A percentile compares a stretch with the other conserved stretches of the same genome.
Evolutionary conservation across 2,329 filamentous ascomycete species (phyloP).

Genomic region (Penicillium hesseltinei): DNA sequence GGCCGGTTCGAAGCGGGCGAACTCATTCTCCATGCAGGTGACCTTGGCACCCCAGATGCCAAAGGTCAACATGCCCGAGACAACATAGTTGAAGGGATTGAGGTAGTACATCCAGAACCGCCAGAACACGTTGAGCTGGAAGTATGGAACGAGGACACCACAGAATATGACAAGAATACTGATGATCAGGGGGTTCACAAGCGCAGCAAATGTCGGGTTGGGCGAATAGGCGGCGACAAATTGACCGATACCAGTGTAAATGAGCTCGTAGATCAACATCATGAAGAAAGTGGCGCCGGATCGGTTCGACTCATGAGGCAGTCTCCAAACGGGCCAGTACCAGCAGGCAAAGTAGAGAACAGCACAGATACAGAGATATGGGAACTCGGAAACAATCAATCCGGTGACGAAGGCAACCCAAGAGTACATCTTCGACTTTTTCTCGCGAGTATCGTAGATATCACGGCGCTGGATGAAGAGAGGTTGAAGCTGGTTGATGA

Average conservation of each 20-base stretch:
- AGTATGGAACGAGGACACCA: conserved; percentile 66
- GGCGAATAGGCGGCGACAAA: conserved; percentile 76
- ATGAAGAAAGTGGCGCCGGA: conserved; percentile 61
- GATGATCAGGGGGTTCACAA: conserved; percentile 73
- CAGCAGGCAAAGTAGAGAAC: conserved; percentile 11
- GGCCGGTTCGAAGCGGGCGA: conserved; percentile 46
- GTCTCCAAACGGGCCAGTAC: conserved; percentile 61
- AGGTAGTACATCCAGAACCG: conserved; percentile 63
- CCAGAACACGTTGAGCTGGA: conserved; percentile 65
- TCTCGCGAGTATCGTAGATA: conserved; percentile 10
- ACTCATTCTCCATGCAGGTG: conserved; percentile 49
- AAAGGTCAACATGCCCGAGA: conserved; percentile 57
- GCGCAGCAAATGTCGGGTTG: conserved; percentile 65
- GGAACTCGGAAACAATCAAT: conserved; percentile 9
- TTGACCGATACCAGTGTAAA: conserved; percentile 70
- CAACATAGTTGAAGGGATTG: conserved; percentile 62
- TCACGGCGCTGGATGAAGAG: conserved; percentile 10
- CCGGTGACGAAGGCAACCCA: conserved; percentile 10
- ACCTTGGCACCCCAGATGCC: conserved; percentile 50
- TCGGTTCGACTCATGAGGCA: conserved; percentile 56
- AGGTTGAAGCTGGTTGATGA: conserved; percentile 11
- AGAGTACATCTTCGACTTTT: conserved; percentile 12
- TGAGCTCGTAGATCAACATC: conserved; percentile 70
- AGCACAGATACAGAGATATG: conserved; percentile 9
- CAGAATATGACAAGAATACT: conserved; percentile 70